Evolutionary conservation across 2,329 filamentous ascomycete species (phyloP), one percentile per base, ranked within the genome.

Genomic region (Emmonsia crescens): DNA sequence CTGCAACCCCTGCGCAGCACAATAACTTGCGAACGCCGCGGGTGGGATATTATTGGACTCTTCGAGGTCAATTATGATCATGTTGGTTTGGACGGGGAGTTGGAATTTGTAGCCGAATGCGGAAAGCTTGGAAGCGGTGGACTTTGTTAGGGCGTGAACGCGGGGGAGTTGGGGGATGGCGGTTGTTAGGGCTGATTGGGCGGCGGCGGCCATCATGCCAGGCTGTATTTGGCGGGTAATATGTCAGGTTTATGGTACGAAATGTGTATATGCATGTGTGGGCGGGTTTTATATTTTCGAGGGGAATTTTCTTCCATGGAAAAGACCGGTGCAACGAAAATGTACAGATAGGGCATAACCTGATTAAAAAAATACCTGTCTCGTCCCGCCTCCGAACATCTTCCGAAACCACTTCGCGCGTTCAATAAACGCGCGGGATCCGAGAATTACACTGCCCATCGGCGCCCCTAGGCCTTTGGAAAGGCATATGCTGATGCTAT

Each of bases 391-490:
- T n/a, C 71, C 72, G 54, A 70, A 67, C 66, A 69, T 69, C 63
- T 73, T 73, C 49, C 69, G 62, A 42, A 73, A 66, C 66, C 68
- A 72, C 27, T 66, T 67, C 10, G 72, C 71, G 9, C 66, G 68
- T 21, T 70, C 63, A 40, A 74, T 72, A 48, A 69, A 69, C 21
- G 63, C 57, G 27, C 63, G 66, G 3, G 66, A 66, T 19, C 71
- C 70, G 1, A 70, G 66, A 56, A 74, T 68, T 21, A 74, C 63
- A 42, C 70, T 70, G 8, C 72, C 71, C 64, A 73, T 67, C 0
- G 72, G 72, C 12, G 72, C 72, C 24, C 72, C 71, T 12, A 73
- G 66, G 3, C 70, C 70, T 60, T 74, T 73, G 8, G 71, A 67
- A 27, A 74, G 63, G 58, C 71, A 73, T 51, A 74, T 68, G n/a